phyloP scores from a whole-genome alignment of 805 yeast species.

The Wickerhamiella vanderwaltii region DNA sequence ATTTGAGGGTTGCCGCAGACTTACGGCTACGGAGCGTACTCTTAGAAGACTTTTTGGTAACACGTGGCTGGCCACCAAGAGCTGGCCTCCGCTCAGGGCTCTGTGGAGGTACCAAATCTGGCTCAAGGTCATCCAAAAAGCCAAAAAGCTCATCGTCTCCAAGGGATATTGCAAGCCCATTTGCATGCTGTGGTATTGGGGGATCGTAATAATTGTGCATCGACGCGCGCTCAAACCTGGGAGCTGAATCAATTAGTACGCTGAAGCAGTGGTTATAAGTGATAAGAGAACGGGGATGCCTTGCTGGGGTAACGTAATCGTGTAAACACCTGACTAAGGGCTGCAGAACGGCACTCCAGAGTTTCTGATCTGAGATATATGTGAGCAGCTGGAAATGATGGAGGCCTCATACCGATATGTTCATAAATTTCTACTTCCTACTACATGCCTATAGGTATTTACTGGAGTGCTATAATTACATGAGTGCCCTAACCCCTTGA shows the following conservation, averaged over 20 bases:
- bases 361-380: too few species aligned
- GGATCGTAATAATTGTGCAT: constrained; percentile 11
- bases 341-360: too few species aligned
- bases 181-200: constrained; percentile 3
- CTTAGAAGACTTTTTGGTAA: constrained; percentile 10
- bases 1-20: constrained; percentile 5
- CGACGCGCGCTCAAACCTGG: not conserved
- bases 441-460: too few species aligned
- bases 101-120: not conserved
- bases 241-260: not conserved
- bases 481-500: too few species aligned
- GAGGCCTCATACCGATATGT: too few species aligned
- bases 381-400: too few species aligned
- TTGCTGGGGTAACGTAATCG: not conserved
- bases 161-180: constrained; percentile 7
- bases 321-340: not conserved
- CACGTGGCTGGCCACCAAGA: constrained; percentile 5
- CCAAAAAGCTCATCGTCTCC: constrained; percentile 11
- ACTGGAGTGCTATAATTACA: too few species aligned
- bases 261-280: not conserved
- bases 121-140: constrained; percentile 7
- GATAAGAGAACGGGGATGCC: not conserved
- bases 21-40: constrained; percentile 8
- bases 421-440: too few species aligned
- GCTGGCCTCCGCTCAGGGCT: not conserved